These are phyloP conservation scores for Hypomontagnella monticulosa DNA, from an alignment of 495 filamentous ascomycete species.

Conservation along the genomic window DNA sequence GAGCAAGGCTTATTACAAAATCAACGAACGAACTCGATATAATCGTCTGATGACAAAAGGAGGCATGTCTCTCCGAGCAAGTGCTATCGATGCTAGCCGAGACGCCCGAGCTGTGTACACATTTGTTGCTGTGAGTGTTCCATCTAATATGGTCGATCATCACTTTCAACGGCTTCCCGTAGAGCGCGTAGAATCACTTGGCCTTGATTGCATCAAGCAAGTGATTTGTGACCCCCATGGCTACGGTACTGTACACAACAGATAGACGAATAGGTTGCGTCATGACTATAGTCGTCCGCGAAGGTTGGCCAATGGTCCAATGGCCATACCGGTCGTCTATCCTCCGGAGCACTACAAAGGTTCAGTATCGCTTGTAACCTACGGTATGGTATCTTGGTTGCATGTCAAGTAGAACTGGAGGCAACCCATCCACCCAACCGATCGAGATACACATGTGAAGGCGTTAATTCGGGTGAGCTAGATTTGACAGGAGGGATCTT, in stretches of 20 bases:
- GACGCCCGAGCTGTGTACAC: constrained; percentile 25
- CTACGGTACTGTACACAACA: constrained; percentile 4
- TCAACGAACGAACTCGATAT: neutral
- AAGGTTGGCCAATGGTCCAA: constrained; percentile 20
- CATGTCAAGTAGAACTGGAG: constrained; percentile 3
- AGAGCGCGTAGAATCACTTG: constrained; percentile 17
- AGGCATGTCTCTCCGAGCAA: neutral
- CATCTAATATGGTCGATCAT: constrained; percentile 26
- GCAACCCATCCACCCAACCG: constrained; percentile 13
- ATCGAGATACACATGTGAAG: constrained; percentile 4
- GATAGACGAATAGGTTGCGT: constrained; percentile 25
- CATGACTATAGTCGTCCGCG: constrained; percentile 23
- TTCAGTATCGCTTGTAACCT: constrained; percentile 14
- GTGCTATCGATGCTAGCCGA: constrained; percentile 28
- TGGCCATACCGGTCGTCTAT: constrained; percentile 23
- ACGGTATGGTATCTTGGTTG: constrained; percentile 8
- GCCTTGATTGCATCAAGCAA: constrained; percentile 21
- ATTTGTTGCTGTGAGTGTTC: constrained; percentile 13
- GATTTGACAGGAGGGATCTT: constrained; percentile 19
- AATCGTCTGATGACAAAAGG: constrained; percentile 16
- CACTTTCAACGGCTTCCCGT: constrained; percentile 24
- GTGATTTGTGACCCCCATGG: constrained; percentile 3
- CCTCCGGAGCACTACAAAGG: constrained; percentile 27
- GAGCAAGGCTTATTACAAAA: neutral
- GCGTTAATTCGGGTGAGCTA: constrained; percentile 6